These are phyloP conservation scores for Botrytis squamosa DNA, from an alignment of 2,329 filamentous ascomycete genomes.

Conservation along the genomic window DNA sequence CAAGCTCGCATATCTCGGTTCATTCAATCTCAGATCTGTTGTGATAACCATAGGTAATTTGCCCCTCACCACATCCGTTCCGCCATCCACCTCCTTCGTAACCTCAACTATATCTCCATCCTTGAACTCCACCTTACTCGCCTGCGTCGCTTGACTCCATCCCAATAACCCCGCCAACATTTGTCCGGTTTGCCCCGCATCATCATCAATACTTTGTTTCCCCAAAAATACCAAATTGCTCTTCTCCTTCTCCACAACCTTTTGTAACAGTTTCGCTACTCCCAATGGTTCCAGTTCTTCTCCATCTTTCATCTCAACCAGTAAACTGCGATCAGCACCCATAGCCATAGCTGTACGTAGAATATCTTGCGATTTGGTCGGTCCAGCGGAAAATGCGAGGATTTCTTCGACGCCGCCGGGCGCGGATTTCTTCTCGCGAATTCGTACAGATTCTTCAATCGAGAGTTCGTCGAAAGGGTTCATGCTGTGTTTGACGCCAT, in stretches of 20 bases:
- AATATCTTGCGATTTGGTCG: constrained; percentile 81
- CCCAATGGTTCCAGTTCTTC: constrained; percentile 81
- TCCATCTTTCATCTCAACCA: constrained; percentile 76
- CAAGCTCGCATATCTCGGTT: constrained; percentile 90
- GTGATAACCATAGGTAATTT: constrained; percentile 92
- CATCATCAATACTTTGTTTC: constrained; percentile 98
- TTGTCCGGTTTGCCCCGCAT: constrained; percentile 92
- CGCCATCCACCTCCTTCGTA: constrained; percentile 90
- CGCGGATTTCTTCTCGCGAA: constrained; percentile 80
- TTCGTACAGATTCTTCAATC: constrained; percentile 90
- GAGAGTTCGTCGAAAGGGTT: constrained; percentile 99
- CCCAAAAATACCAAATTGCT: constrained; percentile 91
- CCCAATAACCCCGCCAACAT: constrained; percentile 92
- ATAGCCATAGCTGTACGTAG: constrained; percentile 98
- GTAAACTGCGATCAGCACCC: constrained; percentile 90
- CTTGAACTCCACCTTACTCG: constrained; percentile 74
- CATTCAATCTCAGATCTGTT: constrained; percentile 90
- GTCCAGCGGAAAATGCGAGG: constrained; percentile 83
- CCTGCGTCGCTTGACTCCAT: constrained; percentile 95
- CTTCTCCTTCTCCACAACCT: constrained; percentile 78
- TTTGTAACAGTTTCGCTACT: constrained; percentile 86
- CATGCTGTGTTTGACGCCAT: constrained; percentile 94
- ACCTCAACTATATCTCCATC: constrained; percentile 71
- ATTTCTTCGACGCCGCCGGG: constrained; percentile 84
- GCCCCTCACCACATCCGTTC: constrained; percentile 82